Base-by-base conservation (phyloP, 2,329 filamentous ascomycete species). In the Colletotrichum sp. region DNA sequence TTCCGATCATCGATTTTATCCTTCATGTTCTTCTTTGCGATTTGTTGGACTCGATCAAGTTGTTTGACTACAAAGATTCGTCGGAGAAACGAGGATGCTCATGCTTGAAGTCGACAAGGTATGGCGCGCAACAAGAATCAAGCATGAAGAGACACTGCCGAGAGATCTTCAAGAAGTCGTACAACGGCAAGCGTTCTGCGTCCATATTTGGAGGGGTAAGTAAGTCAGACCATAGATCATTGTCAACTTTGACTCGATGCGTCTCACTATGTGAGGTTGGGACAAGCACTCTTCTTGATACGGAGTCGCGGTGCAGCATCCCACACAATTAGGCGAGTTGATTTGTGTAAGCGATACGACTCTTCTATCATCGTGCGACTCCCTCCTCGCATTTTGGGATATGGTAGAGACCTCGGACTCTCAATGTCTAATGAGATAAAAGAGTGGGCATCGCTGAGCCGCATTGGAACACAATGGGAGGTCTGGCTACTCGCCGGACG, bases 181-280 rank as follows among this genome's bases (percentile, higher is more conserved):
- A 52, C n/a, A 4, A 4, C 43, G 18, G 2, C 43, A 52, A 52
- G 43, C n/a, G 4, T 52, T 6, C 10, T 21, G 43, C 4, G n/a
- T 52, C n/a, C 1, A 21, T 1, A 21, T 48, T 52, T n/a, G 1
- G 38, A 7, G 5, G n/a, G 0, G 10, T 0, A 52, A 52, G n/a
- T 13, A 10, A 21, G n/a, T 21, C 3, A 21, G 10, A 7, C 43
- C 43, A 52, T 21, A 21, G 10, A 21, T 13, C 10, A 3, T 52
- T 52, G 10, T 52, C 5, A 52, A n/a, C n/a, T 21, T 16, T 52
- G 10, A 52, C 10, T 52, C 43, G n/a, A 52, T 21, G 30, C 9
- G 30, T 30, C 30, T 30, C 30, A 30, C 30, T 26, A 26, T 26
- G 26, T 26, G n/a, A 52, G 43, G 10, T 21, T 12, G n/a, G 43